Evolutionary conservation across 2,329 filamentous ascomycete species (phyloP).

Genomic region (Alternaria sp.): DNA sequence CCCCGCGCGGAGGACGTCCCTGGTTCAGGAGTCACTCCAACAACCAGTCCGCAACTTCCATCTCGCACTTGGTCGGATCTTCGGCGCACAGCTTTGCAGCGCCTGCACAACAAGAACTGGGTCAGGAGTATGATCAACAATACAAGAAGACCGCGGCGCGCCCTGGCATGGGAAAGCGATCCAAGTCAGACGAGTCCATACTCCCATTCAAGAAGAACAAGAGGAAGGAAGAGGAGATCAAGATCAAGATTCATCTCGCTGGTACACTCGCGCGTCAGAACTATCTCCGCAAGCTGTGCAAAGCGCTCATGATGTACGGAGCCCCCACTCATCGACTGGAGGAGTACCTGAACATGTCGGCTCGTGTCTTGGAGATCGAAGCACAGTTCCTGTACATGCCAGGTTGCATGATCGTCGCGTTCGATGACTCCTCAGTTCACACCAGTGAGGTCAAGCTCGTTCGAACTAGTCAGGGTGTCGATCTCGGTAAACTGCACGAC

Average conservation of each 20-base stretch:
- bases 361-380: constrained; percentile 86
- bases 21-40: constrained; percentile 48
- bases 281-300: constrained; percentile 84
- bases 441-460: constrained; percentile 83
- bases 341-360: constrained; percentile 89
- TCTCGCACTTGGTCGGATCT: constrained; percentile 53
- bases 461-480: constrained; percentile 70
- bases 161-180: constrained; percentile 45
- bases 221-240: constrained; percentile 58
- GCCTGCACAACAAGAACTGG: constrained; percentile 49
- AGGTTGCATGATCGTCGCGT: constrained; percentile 92
- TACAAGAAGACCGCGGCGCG: constrained; percentile 44
- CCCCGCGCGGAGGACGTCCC: constrained; percentile 42
- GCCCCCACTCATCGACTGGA: constrained; percentile 91
- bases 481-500: constrained; percentile 76
- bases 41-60: constrained; percentile 49
- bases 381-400: constrained; percentile 90
- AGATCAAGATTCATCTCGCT: constrained; percentile 67
- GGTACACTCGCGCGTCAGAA: constrained; percentile 78
- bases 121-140: constrained; percentile 51
- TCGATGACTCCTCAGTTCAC: constrained; percentile 75
- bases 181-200: constrained; percentile 47
- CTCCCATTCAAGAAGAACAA: constrained; percentile 45
- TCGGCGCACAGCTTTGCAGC: constrained; percentile 52
- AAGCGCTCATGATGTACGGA: constrained; percentile 86